These are phyloP conservation scores for Beauveria asiatica DNA, from an alignment of 2,329 filamentous ascomycete genomes.

Conservation along the genomic window DNA sequence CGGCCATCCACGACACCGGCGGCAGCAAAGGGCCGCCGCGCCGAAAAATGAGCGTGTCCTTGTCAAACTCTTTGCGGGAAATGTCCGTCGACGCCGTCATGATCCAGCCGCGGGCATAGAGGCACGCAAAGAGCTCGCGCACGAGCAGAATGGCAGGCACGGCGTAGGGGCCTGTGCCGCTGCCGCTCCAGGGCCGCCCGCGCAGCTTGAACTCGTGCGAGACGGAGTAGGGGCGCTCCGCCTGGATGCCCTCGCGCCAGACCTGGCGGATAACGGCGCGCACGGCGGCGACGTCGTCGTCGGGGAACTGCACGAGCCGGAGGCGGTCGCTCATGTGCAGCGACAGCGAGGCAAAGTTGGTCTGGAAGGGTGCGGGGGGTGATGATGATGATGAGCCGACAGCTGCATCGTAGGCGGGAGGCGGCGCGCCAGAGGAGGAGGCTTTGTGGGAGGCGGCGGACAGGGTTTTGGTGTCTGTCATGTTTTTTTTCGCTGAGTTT, in stretches of 20 bases:
- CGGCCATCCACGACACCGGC: conserved; percentile 4
- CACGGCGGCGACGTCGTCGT: background rate
- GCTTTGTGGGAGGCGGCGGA: background rate
- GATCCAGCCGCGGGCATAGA: conserved; percentile 10
- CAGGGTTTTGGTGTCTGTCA: background rate
- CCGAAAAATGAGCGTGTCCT: conserved; percentile 10
- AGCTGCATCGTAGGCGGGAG: background rate
- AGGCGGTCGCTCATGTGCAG: conserved; percentile 8
- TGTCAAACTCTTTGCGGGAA: conserved; percentile 6
- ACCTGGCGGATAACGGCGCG: background rate
- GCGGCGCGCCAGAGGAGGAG: background rate
- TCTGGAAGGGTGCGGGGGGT: background rate
- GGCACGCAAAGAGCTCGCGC: conserved; percentile 7
- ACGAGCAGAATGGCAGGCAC: conserved; percentile 3
- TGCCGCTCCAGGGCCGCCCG: conserved; percentile 3
- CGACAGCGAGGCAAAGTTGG: conserved; percentile 9
- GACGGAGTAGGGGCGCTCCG: background rate
- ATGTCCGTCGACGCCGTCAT: conserved; percentile 8
- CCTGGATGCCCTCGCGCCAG: conserved; percentile 4
- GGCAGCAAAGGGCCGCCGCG: background rate
- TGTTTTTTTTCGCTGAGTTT: background rate
- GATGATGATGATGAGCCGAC: background rate
- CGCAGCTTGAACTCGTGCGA: conserved; percentile 12
- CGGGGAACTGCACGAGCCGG: conserved; percentile 4
- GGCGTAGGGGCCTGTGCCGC: conserved; percentile 3